Evolutionary conservation across 495 filamentous ascomycete species (phyloP), one percentile per base, ranked within the genome.

Genomic region (Bathelium albidoporum): DNA sequence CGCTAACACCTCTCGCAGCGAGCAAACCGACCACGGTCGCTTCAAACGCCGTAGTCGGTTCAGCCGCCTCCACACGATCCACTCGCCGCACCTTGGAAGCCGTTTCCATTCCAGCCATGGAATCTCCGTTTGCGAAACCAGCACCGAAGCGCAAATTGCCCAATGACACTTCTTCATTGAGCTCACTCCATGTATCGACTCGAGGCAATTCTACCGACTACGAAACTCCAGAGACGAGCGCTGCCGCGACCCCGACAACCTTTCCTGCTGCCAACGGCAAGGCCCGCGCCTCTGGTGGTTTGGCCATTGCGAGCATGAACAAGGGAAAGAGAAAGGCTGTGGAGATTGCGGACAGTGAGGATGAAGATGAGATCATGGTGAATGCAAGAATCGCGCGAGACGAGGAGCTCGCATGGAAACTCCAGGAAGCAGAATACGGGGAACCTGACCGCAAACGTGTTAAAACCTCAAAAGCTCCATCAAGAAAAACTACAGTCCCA

Each of bases 191-290:
- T 5, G 74, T 71, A 28, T 65, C 71, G 0, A 65, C 67, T 36
- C 62, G 69, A 18, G 76, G 80, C 43, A 81, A 80, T 0, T 83
- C 79, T 7, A 84, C 80, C 59, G 85, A 83, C 31, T 85, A 82
- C 68, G 85, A 84, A 45, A 96, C 91, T 3, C 89, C 90, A 10
- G 86, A 83, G 24, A 96, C 90, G 14, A 94, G 89, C 71, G 80
- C 83, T 64, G 76, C 78, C 31, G 80, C 79, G 3, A 88, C 88
- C 10, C 84, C 88, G 0, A 49, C 74, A 74, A 73, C 55, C 49
- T 70, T 60, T 20, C 28, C 62, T 29, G 59, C 39, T 52, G 60
- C 20, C 29, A 69, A 77, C 63, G 65, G 66, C 65, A 68, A 74
- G 70, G 64, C 68, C 43, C 64, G 66, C 32, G 59, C 59, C 58